Percentiles rank a stretch among this genome's conserved stretches.
These are phyloP conservation scores for Phellopilus nigrolimitatus DNA, from an alignment of 1,284 basidiomycete species.

Conservation along the genomic window DNA sequence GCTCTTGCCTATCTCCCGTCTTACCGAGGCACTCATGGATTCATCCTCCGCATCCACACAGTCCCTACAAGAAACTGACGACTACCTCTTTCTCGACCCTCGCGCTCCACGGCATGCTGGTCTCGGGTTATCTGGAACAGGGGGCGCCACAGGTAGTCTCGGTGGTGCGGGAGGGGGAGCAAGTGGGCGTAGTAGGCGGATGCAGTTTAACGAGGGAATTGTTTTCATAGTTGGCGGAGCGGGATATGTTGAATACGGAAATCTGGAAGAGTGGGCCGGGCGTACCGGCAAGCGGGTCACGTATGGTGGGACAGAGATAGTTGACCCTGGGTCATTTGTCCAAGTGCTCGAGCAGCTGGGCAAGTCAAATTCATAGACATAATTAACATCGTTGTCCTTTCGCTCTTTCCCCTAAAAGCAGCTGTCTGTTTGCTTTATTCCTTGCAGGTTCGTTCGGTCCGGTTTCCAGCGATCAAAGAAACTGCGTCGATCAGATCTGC, in stretches of 20 bases:
- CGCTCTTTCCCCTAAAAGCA: too few species aligned
- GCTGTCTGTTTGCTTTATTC: too few species aligned
- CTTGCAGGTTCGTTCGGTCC: too few species aligned
- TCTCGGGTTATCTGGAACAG: conserved; percentile 45
- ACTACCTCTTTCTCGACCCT: conserved; percentile 93
- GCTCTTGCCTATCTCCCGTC: conserved; percentile 85
- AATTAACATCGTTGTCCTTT: neutral
- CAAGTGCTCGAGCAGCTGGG: conserved; percentile 61
- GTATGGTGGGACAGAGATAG: conserved; percentile 95
- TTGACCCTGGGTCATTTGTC: conserved; percentile 87
- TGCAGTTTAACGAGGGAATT: conserved; percentile 85
- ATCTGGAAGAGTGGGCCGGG: conserved; percentile 86
- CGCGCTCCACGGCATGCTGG: conserved; percentile 62
- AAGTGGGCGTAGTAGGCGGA: conserved; percentile 51
- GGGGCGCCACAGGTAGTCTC: conserved; percentile 31
- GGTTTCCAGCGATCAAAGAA: too few species aligned
- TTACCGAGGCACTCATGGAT: conserved; percentile 97
- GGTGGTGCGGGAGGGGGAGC: conserved; percentile 33
- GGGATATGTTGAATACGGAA: conserved; percentile 96
- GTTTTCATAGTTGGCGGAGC: conserved; percentile 98
- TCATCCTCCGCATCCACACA: conserved; percentile 88
- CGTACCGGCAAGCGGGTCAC: conserved; percentile 81
- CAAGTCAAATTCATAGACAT: conserved; percentile 28
- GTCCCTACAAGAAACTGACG: conserved; percentile 93
- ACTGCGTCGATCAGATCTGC: too few species aligned